These are phyloP conservation scores for Exophiala mesophila DNA, from an alignment of 2,329 filamentous ascomycete genomes.

Conservation along the genomic window DNA sequence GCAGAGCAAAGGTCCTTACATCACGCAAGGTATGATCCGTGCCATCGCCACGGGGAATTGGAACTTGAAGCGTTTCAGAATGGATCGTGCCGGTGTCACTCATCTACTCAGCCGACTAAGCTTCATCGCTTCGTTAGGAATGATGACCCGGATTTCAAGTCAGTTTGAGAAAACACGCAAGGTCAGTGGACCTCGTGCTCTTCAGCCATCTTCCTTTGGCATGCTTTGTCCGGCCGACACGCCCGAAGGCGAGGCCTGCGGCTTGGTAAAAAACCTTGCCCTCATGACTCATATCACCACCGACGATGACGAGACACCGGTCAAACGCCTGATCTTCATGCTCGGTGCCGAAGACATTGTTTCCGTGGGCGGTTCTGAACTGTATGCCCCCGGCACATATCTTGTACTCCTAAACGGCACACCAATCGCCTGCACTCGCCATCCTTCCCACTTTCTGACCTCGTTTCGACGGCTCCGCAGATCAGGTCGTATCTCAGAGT, in stretches of 20 bases:
- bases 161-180: conserved; percentile 99
- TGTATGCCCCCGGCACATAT: conserved; percentile 78
- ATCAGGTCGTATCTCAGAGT: conserved; percentile 88
- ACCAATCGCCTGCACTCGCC: conserved; percentile 77
- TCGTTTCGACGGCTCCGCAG: conserved; percentile 82
- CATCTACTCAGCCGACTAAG: conserved; percentile 92
- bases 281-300: conserved; percentile 99
- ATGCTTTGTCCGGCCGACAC: conserved; percentile 98
- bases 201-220: conserved; percentile 96
- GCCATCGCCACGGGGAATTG: conserved; percentile 97
- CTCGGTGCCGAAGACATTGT: conserved; percentile 80
- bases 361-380: conserved; percentile 74
- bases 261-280: conserved; percentile 94
- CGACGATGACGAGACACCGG: conserved; percentile 86
- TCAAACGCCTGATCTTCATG: conserved; percentile 78
- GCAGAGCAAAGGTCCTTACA: conserved; percentile 75
- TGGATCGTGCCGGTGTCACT: conserved; percentile 95
- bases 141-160: conserved; percentile 99
- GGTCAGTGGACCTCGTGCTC: conserved; percentile 87
- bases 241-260: conserved; percentile 96
- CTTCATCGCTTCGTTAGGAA: conserved; percentile 93
- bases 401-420: conserved; percentile 95
- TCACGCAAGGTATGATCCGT: conserved; percentile 88
- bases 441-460: conserved; percentile 79
- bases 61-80: conserved; percentile 96